Percentiles rank a stretch among this genome's conserved stretches.
Conservation (phyloP, 208 protist species). For the Tritrichomonas foetus region DNA sequence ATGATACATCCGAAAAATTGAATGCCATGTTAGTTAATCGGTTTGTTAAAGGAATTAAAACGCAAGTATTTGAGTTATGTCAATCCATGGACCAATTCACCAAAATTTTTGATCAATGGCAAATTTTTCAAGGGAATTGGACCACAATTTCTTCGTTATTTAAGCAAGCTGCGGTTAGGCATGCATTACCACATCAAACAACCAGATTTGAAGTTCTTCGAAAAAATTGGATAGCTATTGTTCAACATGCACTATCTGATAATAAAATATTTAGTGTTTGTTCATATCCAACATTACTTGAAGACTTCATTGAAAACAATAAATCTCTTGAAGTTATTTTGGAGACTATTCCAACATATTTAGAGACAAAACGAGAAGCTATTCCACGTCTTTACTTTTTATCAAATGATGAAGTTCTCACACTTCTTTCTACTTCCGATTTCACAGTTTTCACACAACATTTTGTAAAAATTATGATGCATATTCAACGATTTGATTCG, state of each 20-base stretch:
- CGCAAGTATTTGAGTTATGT: background rate
- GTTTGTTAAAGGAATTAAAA: background rate
- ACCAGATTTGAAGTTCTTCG: background rate
- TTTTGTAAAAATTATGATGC: background rate
- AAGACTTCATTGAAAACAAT: slow-evolving; percentile 11
- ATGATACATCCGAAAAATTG: background rate
- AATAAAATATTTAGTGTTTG: background rate
- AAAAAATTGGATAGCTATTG: background rate
- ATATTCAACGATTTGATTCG: background rate
- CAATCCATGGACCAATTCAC: background rate
- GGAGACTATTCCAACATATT: background rate
- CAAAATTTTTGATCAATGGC: background rate
- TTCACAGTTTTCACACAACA: background rate
- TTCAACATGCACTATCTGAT: background rate
- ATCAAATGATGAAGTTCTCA: background rate
- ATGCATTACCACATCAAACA: background rate
- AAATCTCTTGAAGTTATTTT: background rate
- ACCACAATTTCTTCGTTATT: background rate
- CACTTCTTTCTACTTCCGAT: background rate
- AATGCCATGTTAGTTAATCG: background rate
- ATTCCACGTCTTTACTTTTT: background rate
- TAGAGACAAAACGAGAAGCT: background rate
- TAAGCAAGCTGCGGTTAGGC: background rate
- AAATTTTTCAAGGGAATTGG: slow-evolving; percentile 31
- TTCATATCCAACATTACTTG: background rate